Evolutionary conservation across 1,139 yeast genomes (phyloP).

Genomic region (Casaregolazyma suthepensis): DNA sequence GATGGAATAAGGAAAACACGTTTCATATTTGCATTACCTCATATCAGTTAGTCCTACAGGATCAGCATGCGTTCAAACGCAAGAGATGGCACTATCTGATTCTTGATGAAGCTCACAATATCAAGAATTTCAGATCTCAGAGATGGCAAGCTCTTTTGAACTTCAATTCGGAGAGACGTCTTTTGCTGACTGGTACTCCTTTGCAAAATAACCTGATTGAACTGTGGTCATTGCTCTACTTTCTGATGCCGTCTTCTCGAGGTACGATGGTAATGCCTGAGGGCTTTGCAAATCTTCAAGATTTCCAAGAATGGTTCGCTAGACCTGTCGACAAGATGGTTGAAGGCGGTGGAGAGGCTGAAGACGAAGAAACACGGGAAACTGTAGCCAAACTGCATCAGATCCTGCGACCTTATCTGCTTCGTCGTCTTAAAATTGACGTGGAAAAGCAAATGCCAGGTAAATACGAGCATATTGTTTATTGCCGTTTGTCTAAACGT

Average conservation of each 20-base stretch:
- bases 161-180: slow-evolving; percentile 84
- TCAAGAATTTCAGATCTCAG: slow-evolving; percentile 90
- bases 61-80: slow-evolving; percentile 87
- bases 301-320: slow-evolving; percentile 98
- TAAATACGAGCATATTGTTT: slow-evolving; percentile 89
- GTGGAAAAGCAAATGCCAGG: slow-evolving; percentile 99
- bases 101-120: slow-evolving; percentile 96
- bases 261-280: slow-evolving; percentile 65
- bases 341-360: slow-evolving; percentile 61
- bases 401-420: slow-evolving; percentile 83
- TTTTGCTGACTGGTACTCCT: slow-evolving; percentile 92
- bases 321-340: slow-evolving; percentile 89
- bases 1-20: slow-evolving; percentile 95
- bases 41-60: slow-evolving; percentile 93
- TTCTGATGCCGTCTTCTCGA: slow-evolving; percentile 82
- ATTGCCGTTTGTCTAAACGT: slow-evolving; percentile 86
- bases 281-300: slow-evolving; percentile 92
- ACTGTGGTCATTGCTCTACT: slow-evolving; percentile 87
- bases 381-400: slow-evolving; percentile 90
- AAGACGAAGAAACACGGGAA: slow-evolving; percentile 63
- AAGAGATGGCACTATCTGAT: slow-evolving; percentile 96
- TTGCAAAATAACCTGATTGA: slow-evolving; percentile 88
- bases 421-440: slow-evolving; percentile 89
- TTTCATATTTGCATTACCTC: slow-evolving; percentile 97
- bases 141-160: slow-evolving; percentile 95